Percentiles rank a stretch among this genome's conserved stretches.
These are phyloP conservation scores for Salix suchowensis DNA, from an alignment of 345 rosid genomes.

Conservation along the genomic window DNA sequence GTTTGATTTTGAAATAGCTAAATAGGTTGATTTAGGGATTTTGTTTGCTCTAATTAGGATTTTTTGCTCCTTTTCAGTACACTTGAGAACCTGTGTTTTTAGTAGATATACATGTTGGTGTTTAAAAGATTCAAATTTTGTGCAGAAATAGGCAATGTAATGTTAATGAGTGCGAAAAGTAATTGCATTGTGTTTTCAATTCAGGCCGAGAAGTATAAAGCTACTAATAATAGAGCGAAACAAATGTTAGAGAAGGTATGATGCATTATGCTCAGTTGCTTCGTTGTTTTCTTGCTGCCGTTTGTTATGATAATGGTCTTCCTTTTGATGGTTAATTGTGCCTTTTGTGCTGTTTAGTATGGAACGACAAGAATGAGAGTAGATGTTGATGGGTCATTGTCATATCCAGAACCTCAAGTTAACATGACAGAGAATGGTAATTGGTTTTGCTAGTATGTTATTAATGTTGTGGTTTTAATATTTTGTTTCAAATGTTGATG, in stretches of 20 bases:
- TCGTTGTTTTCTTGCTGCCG: background rate
- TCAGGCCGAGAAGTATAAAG: constrained; percentile 61
- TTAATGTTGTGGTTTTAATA: background rate
- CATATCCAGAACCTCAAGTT: constrained; percentile 59
- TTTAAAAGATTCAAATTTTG: too few species aligned
- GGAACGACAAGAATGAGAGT: constrained; percentile 87
- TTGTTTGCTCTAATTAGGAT: too few species aligned
- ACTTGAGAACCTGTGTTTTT: too few species aligned
- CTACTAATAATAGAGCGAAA: constrained; percentile 65
- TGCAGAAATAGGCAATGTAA: too few species aligned
- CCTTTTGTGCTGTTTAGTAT: constrained; percentile 36
- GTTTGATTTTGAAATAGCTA: too few species aligned
- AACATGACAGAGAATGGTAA: constrained; percentile 51
- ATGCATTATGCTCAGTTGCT: background rate
- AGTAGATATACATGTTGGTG: too few species aligned
- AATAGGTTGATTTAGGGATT: too few species aligned
- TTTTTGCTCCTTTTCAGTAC: too few species aligned
- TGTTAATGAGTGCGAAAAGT: background rate
- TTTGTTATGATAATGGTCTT: background rate
- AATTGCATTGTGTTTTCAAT: background rate
- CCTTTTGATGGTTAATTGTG: constrained; percentile 15
- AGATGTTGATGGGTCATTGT: constrained; percentile 72
- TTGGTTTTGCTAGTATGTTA: background rate
- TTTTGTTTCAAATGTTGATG: background rate
- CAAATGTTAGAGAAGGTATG: constrained; percentile 72